A percentile compares a stretch with the other conserved stretches of the same genome.
Conservation (phyloP, 352 stramenopile species). For the Thraustochytrium sp. region DNA sequence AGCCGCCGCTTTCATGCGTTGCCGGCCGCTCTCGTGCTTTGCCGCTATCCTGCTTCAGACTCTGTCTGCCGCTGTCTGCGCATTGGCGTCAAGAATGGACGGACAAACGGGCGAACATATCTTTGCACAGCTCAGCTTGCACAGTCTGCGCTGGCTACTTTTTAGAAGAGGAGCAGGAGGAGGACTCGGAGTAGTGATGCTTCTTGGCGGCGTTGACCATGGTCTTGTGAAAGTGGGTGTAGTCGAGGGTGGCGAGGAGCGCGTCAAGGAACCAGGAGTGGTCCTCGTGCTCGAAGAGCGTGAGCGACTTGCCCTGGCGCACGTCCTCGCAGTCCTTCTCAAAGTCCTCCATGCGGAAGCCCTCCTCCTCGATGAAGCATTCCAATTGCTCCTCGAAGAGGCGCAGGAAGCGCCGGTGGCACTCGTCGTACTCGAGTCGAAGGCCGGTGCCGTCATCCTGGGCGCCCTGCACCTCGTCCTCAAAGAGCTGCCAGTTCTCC, state of each 20-base stretch:
- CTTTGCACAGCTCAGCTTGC: no score
- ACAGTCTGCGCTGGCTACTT: no score
- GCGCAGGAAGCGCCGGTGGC: background rate
- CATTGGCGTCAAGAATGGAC: no score
- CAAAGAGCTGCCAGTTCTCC: slow-evolving; percentile 19
- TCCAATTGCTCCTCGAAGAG: slow-evolving; percentile 30
- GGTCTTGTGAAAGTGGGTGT: slow-evolving; percentile 16
- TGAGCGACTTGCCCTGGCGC: slow-evolving; percentile 27
- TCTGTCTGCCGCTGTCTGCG: no score
- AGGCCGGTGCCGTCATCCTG: slow-evolving; percentile 8
- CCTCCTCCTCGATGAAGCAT: slow-evolving; percentile 36
- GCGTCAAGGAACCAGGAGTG: slow-evolving; percentile 14
- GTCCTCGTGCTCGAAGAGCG: slow-evolving; percentile 26
- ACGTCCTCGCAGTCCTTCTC: slow-evolving; percentile 27
- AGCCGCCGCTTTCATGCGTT: no score
- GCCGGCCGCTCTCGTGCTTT: no score
- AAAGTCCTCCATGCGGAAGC: slow-evolving; percentile 23
- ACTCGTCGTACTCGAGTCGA: slow-evolving; percentile 7
- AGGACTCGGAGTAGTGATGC: background rate
- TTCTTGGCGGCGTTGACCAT: slow-evolving; percentile 24
- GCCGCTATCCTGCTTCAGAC: no score
- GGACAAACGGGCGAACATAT: no score
- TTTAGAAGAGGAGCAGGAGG: background rate
- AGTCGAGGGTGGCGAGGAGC: slow-evolving; percentile 23
- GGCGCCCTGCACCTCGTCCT: background rate